Percentiles rank a stretch among this genome's conserved stretches.
phyloP scores from a whole-genome alignment of 2,329 filamentous ascomycete species.

The Fusarium sp. region DNA sequence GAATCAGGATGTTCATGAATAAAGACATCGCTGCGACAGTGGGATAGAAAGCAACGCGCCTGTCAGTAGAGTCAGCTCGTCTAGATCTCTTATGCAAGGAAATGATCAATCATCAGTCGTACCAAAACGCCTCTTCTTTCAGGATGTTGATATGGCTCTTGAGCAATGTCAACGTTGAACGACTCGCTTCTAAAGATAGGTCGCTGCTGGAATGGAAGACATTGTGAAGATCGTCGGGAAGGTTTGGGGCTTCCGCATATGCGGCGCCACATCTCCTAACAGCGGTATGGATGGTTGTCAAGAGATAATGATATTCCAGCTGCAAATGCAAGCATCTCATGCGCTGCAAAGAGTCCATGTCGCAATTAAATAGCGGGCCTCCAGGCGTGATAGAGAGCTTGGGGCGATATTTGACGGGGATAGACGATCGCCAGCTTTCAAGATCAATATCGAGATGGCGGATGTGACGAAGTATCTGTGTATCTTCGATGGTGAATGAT shows the following conservation, averaged over 20 bases:
- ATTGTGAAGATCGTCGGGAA: conserved; percentile 49
- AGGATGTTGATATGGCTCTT: conserved; percentile 39
- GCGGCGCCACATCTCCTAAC: conserved; percentile 57
- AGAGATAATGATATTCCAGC: conserved; percentile 64
- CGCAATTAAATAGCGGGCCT: conserved; percentile 39
- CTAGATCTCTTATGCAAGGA: neutral
- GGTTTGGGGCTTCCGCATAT: conserved; percentile 4
- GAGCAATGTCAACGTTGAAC: conserved; percentile 61
- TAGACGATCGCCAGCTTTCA: conserved; percentile 40
- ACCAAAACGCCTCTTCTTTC: neutral
- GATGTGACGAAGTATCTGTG: conserved; percentile 33
- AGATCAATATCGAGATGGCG: conserved; percentile 43
- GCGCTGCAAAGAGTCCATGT: conserved; percentile 43
- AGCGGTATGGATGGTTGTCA: conserved; percentile 64
- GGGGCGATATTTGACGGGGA: conserved; percentile 22
- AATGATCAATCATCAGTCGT: neutral
- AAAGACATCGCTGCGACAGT: conserved; percentile 62
- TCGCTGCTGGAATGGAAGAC: conserved; percentile 63
- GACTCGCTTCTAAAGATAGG: conserved; percentile 63
- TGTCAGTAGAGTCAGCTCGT: conserved; percentile 34
- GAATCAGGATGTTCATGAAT: conserved; percentile 63
- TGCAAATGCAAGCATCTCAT: conserved; percentile 60
- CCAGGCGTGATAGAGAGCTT: conserved; percentile 52
- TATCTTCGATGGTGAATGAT: conserved; percentile 27
- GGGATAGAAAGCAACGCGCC: conserved; percentile 65